Conservation (phyloP, 345 rosid genomes). For the Sonneratia caseolaris region DNA sequence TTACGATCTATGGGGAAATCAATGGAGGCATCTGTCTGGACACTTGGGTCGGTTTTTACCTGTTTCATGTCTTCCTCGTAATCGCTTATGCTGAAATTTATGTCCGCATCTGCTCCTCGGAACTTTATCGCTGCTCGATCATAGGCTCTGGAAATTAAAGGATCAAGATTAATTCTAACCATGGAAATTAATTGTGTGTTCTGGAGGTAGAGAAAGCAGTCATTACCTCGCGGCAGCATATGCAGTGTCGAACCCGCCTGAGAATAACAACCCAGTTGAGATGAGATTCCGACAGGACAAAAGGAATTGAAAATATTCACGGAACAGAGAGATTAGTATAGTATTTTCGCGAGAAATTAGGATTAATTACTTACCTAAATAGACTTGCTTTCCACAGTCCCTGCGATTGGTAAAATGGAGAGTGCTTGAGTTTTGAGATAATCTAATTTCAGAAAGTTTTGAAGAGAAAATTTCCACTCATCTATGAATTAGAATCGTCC, state of each 20-base stretch:
- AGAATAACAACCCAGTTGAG: slow-evolving; percentile 4
- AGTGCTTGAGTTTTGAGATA: neutral
- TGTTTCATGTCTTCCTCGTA: slow-evolving; percentile 52
- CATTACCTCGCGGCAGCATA: slow-evolving; percentile 84
- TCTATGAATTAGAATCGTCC: no score
- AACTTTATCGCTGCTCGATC: slow-evolving; percentile 73
- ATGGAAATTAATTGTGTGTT: no score
- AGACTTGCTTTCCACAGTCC: slow-evolving; percentile 77
- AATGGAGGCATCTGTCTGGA: no score
- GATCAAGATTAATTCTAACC: neutral
- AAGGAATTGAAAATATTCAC: neutral
- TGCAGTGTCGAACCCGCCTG: slow-evolving; percentile 97
- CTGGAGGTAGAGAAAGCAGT: neutral
- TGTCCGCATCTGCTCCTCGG: slow-evolving; percentile 59
- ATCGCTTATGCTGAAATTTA: slow-evolving; percentile 41
- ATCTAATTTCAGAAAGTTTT: neutral
- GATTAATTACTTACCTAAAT: slow-evolving; percentile 34
- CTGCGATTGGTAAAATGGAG: slow-evolving; percentile 19
- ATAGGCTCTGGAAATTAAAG: slow-evolving; percentile 35
- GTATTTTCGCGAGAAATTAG: neutral
- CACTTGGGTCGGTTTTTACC: slow-evolving; percentile 15
- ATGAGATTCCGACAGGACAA: neutral
- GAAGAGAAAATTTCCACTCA: neutral
- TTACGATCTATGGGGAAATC: no score
- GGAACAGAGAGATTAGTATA: neutral